These are phyloP conservation scores for Dispira parvispora DNA, from an alignment of 192 early-diverging fungal species.

Conservation along the genomic window DNA sequence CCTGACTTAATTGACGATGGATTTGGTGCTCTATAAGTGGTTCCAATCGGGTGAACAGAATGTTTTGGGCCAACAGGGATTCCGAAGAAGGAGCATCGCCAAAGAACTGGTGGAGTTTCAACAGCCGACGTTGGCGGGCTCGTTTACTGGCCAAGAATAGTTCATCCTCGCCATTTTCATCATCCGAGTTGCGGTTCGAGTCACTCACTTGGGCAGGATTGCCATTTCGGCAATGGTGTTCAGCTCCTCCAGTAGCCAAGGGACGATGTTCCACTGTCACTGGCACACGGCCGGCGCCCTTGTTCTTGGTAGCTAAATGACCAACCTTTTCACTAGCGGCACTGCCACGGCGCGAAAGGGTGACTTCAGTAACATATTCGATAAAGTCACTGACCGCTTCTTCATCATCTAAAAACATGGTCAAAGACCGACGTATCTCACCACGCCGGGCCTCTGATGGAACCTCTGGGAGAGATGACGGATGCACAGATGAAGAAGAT, in stretches of 20 bases:
- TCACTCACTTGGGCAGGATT: too few species aligned
- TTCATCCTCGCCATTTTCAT: too few species aligned
- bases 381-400: slow-evolving; percentile 2
- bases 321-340: too few species aligned
- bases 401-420: slow-evolving; percentile 1
- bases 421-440: background rate
- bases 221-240: too few species aligned
- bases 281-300: background rate
- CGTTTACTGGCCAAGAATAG: background rate
- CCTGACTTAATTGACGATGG: background rate
- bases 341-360: slow-evolving; percentile 1
- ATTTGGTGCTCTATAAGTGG: slow-evolving; percentile 1
- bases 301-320: too few species aligned
- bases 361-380: slow-evolving; percentile 4
- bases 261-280: background rate
- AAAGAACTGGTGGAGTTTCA: slow-evolving; percentile 3
- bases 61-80: slow-evolving; percentile 5
- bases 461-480: too few species aligned
- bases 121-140: background rate
- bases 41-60: background rate
- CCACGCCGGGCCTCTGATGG: too few species aligned
- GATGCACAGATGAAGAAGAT: too few species aligned
- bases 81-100: background rate
- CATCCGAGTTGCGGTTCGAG: too few species aligned
- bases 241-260: background rate